Conservation (phyloP, 139 green algal genomes). For the Tetradesmus obliquus region DNA sequence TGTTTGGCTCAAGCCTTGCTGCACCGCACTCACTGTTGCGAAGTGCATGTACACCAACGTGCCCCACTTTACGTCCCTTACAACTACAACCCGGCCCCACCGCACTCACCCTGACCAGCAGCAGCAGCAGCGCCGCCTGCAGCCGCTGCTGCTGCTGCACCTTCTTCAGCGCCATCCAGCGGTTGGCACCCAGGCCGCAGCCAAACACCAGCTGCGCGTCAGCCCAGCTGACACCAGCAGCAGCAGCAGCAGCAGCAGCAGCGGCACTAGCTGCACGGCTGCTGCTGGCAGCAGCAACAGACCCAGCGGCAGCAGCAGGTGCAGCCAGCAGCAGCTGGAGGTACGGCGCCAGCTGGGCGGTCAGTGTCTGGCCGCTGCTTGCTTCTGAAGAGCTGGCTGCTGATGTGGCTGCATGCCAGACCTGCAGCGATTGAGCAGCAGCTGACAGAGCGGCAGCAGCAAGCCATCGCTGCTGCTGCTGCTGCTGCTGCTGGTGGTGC, state of each 20-base stretch:
- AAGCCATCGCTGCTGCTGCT: not conserved
- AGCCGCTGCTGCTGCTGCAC: constrained; percentile 11
- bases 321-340: constrained; percentile 15
- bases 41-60: too few species aligned
- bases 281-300: not conserved
- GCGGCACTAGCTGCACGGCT: not conserved
- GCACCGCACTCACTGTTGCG: too few species aligned
- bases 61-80: too few species aligned
- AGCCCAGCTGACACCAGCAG: constrained; percentile 5
- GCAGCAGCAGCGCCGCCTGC: constrained; percentile 1
- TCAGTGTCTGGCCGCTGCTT: not conserved
- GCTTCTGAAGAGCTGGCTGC: not conserved
- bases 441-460: not conserved
- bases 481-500: not conserved
- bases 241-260: not conserved
- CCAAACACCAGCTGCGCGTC: constrained; percentile 6
- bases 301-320: not conserved
- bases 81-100: too few species aligned
- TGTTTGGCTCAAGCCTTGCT: too few species aligned
- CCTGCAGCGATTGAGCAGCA: not conserved
- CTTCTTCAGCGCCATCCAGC: constrained; percentile 6
- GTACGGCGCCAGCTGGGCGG: not conserved
- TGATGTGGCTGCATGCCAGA: not conserved
- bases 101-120: not conserved
- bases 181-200: not conserved